Evolutionary conservation across 2,329 filamentous ascomycete genomes (phyloP), one percentile per base, ranked within the genome.

Genomic region (Verticillium nubilum): DNA sequence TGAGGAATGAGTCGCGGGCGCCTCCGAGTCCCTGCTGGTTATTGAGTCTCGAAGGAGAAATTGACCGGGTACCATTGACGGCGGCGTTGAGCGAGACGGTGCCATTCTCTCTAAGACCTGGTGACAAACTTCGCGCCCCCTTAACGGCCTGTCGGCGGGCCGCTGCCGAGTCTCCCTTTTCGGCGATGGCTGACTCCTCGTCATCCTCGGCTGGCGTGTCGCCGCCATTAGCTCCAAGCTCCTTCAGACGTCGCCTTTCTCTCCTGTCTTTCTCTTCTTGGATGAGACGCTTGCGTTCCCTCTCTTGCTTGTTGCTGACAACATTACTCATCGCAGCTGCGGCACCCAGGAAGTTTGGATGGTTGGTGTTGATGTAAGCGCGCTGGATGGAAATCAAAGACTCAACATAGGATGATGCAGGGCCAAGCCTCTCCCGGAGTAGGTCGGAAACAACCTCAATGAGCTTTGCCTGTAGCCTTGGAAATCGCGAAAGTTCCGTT

Each of bases 291-390:
- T 92, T 93, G 74, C 92, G 89, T 75, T 99, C 94, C 66, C 92
- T 89, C 66, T 99, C 95, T 72, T 98, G 92, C 76, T 95, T 97
- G 71, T 90, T 94, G 70, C 86, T 91, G 62, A 99, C 96, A 54
- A 99, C 94, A 54, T 95, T 92, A 66, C 92, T 94, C 95, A 99
- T 99, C 63, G 95, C 95, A 35, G 93, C 94, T 25, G 95, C 94
- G 17, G 95, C 95, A 52, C 95, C 95, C 17, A 98, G 85, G 79
- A 99, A 99, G 75, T 99, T 99, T 55, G 95, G 95, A 72, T 99
- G 95, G 70, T 99, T 99, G 50, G 95, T 99, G 79, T 99, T 99
- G 78, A 99, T 98, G 76, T 99, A 99, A 23, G 95, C 95, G 66
- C 95, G 86, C 76, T 99, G 95, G 62, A 99, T 99, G 27, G 95